A percentile compares a stretch with the other conserved stretches of the same genome.
Conservation (phyloP, 164 flowering plant genomes). For the Sedum album region DNA sequence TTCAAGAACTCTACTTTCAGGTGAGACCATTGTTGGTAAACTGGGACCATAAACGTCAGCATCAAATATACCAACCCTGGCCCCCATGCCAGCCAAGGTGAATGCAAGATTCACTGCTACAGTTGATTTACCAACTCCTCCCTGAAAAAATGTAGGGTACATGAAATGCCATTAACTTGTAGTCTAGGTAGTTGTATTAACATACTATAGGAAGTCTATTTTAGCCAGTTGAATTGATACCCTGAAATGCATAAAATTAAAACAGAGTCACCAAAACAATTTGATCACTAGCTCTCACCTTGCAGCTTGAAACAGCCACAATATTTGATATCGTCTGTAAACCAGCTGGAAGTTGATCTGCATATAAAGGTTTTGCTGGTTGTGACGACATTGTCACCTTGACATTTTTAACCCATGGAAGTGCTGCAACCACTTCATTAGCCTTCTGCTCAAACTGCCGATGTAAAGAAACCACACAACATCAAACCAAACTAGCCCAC, state of each 20-base stretch:
- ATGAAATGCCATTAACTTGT: neutral
- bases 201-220: neutral
- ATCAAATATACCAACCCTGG: conserved; percentile 95
- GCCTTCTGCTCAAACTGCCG: conserved; percentile 88
- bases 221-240: neutral
- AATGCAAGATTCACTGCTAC: conserved; percentile 95
- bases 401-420: conserved; percentile 89
- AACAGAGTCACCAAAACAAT: conserved; percentile 2
- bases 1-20: conserved; percentile 74
- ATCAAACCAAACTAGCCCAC: neutral
- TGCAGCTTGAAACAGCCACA: conserved; percentile 95
- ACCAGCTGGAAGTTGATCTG: conserved; percentile 66
- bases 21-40: conserved; percentile 95
- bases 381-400: conserved; percentile 93
- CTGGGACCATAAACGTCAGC: conserved; percentile 99
- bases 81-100: conserved; percentile 94
- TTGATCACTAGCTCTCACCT: conserved; percentile 43
- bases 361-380: conserved; percentile 74
- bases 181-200: neutral
- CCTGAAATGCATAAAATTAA: neutral
- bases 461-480: neutral
- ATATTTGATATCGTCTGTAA: conserved; percentile 76
- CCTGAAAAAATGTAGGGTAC: conserved; percentile 39
- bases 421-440: conserved; percentile 72
- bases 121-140: conserved; percentile 97